Evolutionary conservation across 2,329 filamentous ascomycete species (phyloP).

Genomic region (Cyanodermella asteris): DNA sequence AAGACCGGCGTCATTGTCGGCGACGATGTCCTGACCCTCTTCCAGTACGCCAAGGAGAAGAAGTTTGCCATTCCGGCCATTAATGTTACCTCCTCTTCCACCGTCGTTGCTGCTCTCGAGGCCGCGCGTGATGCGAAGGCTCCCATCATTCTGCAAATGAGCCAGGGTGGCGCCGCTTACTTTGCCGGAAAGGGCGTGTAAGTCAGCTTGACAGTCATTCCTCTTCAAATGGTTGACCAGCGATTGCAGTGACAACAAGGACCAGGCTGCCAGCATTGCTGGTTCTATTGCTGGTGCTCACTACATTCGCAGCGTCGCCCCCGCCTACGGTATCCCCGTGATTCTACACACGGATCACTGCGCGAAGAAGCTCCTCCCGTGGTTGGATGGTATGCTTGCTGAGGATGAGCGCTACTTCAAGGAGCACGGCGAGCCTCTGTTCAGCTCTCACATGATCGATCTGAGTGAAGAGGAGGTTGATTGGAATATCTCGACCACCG

Average conservation of each 20-base stretch:
- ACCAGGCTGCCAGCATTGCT: slow-evolving; percentile 74
- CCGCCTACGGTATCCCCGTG: slow-evolving; percentile 72
- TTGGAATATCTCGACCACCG: slow-evolving; percentile 80
- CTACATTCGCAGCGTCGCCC: slow-evolving; percentile 77
- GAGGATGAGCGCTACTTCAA: slow-evolving; percentile 94
- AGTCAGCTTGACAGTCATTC: slow-evolving; percentile 19
- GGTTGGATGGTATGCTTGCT: slow-evolving; percentile 89
- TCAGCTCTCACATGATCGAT: slow-evolving; percentile 97
- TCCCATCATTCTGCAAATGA: slow-evolving; percentile 82
- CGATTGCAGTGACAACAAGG: slow-evolving; percentile 55
- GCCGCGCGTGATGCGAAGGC: slow-evolving; percentile 80
- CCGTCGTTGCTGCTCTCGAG: slow-evolving; percentile 70
- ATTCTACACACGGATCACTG: slow-evolving; percentile 96
- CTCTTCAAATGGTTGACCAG: slow-evolving; percentile 18
- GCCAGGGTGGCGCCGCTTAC: slow-evolving; percentile 82
- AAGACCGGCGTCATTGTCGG: slow-evolving; percentile 46
- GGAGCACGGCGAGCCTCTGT: slow-evolving; percentile 73
- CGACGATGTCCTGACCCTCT: slow-evolving; percentile 30
- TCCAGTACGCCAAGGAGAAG: slow-evolving; percentile 59
- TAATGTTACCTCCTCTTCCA: slow-evolving; percentile 91
- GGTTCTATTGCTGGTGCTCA: slow-evolving; percentile 77
- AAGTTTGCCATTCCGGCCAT: slow-evolving; percentile 75
- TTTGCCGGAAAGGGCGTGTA: slow-evolving; percentile 53
- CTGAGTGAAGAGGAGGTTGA: slow-evolving; percentile 78
- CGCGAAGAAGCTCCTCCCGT: slow-evolving; percentile 97